Evolutionary conservation across 1,284 basidiomycete species (phyloP).

Genomic region (Ustilago hordei): DNA sequence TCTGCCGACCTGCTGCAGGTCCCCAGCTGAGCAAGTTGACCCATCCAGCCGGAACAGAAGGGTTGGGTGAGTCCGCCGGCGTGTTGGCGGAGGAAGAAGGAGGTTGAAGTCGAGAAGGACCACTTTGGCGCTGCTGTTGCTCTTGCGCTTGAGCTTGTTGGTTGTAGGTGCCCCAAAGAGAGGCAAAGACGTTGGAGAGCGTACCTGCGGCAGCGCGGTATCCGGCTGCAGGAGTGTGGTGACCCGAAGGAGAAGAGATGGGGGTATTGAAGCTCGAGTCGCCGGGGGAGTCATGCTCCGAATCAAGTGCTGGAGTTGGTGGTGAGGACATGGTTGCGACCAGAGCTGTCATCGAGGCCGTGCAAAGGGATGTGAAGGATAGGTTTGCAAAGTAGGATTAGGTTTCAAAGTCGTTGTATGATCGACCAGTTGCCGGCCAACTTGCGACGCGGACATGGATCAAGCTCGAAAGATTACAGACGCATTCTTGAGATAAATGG

Average conservation of each 20-base stretch:
- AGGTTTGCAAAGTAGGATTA: background rate
- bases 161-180: conserved; percentile 45
- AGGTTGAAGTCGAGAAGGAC: conserved; percentile 31
- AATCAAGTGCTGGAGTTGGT: conserved; percentile 12
- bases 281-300: conserved; percentile 28
- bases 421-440: too few species aligned
- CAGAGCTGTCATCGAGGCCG: conserved; percentile 22
- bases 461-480: background rate
- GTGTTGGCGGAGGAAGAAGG: conserved; percentile 3
- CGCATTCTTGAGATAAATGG: background rate
- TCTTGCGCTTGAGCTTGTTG: conserved; percentile 25
- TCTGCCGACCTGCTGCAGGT: conserved; percentile 33
- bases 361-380: background rate
- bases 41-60: conserved; percentile 47
- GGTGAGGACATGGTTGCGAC: conserved; percentile 36
- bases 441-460: background rate
- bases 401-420: too few species aligned
- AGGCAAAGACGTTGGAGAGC: conserved; percentile 45
- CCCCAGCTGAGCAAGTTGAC: conserved; percentile 48
- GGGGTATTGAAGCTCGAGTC: conserved; percentile 30
- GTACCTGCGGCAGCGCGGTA: conserved; percentile 44
- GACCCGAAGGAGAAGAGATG: conserved; percentile 28
- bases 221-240: conserved; percentile 34
- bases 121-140: conserved; percentile 23
- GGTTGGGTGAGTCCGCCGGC: conserved; percentile 11